These are phyloP conservation scores for Thymus mandschuricus DNA, from an alignment of 257 asterid genomes.

Conservation along the genomic window DNA sequence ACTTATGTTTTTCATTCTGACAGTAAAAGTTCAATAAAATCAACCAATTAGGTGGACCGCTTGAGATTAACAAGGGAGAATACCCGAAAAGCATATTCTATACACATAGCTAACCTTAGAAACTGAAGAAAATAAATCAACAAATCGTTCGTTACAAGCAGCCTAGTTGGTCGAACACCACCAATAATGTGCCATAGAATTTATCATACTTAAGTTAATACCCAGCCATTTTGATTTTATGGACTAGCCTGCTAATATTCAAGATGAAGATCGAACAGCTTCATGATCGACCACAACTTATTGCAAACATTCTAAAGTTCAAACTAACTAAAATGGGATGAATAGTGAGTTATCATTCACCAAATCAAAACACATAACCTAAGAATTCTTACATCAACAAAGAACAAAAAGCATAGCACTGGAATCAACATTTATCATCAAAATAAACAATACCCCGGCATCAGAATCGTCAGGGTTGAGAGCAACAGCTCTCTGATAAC, in stretches of 20 bases:
- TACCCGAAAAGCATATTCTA: conserved; percentile 1
- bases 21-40: neutral
- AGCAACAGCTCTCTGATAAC: conserved; percentile 86
- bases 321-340: conserved; percentile 14
- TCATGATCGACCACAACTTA: conserved; percentile 2
- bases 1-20: neutral
- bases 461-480: conserved; percentile 84
- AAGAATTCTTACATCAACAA: conserved; percentile 1
- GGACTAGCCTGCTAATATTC: neutral
- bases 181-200: neutral
- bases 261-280: conserved; percentile 1
- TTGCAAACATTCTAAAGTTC: neutral
- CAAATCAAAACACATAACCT: conserved; percentile 14
- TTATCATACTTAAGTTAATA: conserved; percentile 2
- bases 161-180: conserved; percentile 4
- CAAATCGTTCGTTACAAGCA: neutral
- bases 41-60: conserved; percentile 7
- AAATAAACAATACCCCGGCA: conserved; percentile 63
- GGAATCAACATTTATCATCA: neutral
- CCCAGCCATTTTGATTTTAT: neutral
- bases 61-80: conserved; percentile 15
- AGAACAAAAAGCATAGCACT: conserved; percentile 52
- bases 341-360: neutral
- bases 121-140: conserved; percentile 1
- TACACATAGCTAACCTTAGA: neutral